Evolutionary conservation across 345 rosid genomes (phyloP).

Genomic region (Populus nigra): DNA sequence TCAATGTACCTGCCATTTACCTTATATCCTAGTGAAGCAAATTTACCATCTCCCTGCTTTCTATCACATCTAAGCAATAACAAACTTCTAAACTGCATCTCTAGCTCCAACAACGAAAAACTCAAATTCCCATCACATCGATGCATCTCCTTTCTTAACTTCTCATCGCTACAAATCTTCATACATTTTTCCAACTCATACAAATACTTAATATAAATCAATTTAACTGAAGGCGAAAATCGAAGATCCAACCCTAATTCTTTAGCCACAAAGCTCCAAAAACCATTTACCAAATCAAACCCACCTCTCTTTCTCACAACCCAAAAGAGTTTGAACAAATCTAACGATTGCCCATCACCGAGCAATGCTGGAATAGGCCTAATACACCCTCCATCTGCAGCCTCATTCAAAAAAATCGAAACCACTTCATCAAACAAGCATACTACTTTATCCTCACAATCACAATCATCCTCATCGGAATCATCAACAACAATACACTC

Average conservation of each 20-base stretch:
- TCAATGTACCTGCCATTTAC: conserved; percentile 13
- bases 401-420: conserved; percentile 43
- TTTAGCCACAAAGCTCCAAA: conserved; percentile 53
- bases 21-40: conserved; percentile 14
- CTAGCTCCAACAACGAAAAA: conserved; percentile 40
- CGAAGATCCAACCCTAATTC: conserved; percentile 46
- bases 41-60: conserved; percentile 22
- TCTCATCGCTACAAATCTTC: conserved; percentile 18
- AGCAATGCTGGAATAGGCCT: conserved; percentile 51
- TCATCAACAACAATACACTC: not conserved
- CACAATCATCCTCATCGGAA: conserved; percentile 22
- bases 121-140: conserved; percentile 20
- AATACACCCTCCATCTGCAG: conserved; percentile 30
- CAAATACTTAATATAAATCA: conserved; percentile 58
- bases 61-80: conserved; percentile 23
- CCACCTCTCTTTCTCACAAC: conserved; percentile 62
- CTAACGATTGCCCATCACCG: conserved; percentile 47
- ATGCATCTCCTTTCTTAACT: conserved; percentile 26
- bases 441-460: conserved; percentile 34
- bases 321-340: conserved; percentile 64
- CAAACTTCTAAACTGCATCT: conserved; percentile 43
- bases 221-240: conserved; percentile 39
- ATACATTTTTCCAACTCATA: conserved; percentile 53
- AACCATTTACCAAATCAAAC: conserved; percentile 47
- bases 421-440: conserved; percentile 54